phyloP scores from a whole-genome alignment of 805 yeast genomes.

The Wickerhamiella dianesei region DNA sequence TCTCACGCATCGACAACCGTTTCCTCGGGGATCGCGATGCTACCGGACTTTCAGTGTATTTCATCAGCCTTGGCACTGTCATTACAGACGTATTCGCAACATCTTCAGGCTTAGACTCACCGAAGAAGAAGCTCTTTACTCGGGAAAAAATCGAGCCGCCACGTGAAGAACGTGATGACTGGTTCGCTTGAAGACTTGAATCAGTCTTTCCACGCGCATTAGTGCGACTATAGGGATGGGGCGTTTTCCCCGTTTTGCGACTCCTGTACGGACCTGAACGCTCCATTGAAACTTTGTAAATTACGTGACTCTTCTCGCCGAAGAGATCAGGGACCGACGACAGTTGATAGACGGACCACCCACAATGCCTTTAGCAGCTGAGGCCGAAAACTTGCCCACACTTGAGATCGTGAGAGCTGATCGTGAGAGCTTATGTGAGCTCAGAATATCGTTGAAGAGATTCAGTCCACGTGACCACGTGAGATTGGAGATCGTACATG shows the following conservation, averaged over 20 bases:
- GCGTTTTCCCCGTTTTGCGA: neutral
- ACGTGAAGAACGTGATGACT: neutral
- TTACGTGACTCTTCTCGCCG: too few relatives aligned
- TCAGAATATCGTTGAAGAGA: too few relatives aligned
- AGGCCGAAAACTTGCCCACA: too few relatives aligned
- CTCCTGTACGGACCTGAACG: neutral
- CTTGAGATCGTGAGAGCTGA: too few relatives aligned
- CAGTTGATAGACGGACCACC: too few relatives aligned
- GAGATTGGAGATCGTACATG: too few relatives aligned
- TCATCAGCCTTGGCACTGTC: neutral
- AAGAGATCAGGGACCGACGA: too few relatives aligned
- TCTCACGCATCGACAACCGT: neutral
- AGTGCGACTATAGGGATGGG: neutral
- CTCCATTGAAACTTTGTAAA: neutral
- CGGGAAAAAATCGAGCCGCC: neutral
- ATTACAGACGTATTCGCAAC: neutral
- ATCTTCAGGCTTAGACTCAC: neutral
- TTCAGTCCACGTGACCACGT: too few relatives aligned
- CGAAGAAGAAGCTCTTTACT: neutral
- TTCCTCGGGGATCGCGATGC: neutral
- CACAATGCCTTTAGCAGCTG: too few relatives aligned
- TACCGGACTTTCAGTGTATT: neutral
- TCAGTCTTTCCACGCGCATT: too few relatives aligned
- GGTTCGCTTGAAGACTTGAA: too few relatives aligned
- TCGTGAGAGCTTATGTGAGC: neutral